Conservation (phyloP, 306 rosid genomes). For the Acacia confusa region DNA sequence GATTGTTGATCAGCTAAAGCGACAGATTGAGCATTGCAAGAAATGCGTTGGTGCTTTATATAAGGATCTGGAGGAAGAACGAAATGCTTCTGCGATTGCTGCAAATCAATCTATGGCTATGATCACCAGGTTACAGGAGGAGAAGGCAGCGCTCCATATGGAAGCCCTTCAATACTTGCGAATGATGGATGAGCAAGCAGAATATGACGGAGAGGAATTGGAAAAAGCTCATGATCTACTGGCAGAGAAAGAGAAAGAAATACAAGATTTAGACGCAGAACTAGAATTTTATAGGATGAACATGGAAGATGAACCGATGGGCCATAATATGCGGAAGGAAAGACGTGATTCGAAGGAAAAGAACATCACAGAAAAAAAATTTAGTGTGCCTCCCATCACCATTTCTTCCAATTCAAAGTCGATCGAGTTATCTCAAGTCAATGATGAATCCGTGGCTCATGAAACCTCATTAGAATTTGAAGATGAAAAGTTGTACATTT, state of each 20-base stretch:
- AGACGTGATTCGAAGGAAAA: slow-evolving; percentile 39
- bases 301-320: slow-evolving; percentile 29
- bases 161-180: slow-evolving; percentile 87
- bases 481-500: slow-evolving; percentile 67
- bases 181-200: slow-evolving; percentile 99
- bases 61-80: slow-evolving; percentile 83
- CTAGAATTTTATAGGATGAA: slow-evolving; percentile 55
- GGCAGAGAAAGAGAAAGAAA: slow-evolving; percentile 73
- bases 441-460: slow-evolving; percentile 34
- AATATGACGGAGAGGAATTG: slow-evolving; percentile 78
- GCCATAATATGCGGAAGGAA: slow-evolving; percentile 21
- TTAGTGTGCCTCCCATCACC: slow-evolving; percentile 23
- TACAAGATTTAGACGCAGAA: slow-evolving; percentile 86
- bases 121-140: slow-evolving; percentile 95
- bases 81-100: slow-evolving; percentile 79
- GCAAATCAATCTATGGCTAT: slow-evolving; percentile 90
- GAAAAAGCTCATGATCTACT: slow-evolving; percentile 76
- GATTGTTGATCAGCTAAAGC: slow-evolving; percentile 47
- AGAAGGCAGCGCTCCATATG: slow-evolving; percentile 87
- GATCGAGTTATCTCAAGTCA: slow-evolving; percentile 32
- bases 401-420: slow-evolving; percentile 33
- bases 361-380: slow-evolving; percentile 28
- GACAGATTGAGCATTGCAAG: slow-evolving; percentile 57
- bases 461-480: slow-evolving; percentile 55
- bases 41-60: slow-evolving; percentile 54